phyloP scores from a whole-genome alignment of 2,329 filamentous ascomycete species.

The Raffaelea ambrosiae region DNA sequence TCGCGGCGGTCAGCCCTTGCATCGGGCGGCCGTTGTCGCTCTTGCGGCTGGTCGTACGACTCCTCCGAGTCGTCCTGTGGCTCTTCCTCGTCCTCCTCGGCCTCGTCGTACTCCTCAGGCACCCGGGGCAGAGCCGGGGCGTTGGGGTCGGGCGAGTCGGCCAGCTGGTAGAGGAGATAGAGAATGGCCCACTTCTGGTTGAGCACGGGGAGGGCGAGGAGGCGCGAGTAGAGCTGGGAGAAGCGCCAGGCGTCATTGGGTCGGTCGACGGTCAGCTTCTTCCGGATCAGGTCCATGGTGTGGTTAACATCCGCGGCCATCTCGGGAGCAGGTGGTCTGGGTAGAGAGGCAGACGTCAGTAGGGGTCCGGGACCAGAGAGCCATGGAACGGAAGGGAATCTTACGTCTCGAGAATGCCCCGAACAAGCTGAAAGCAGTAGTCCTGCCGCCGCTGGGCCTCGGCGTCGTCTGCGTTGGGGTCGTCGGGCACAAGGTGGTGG shows the following conservation, averaged over 20 bases:
- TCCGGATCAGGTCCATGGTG: constrained; percentile 85
- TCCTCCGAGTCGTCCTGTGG: constrained; percentile 22
- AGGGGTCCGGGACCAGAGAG: constrained; percentile 4
- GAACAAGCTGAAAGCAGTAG: constrained; percentile 44
- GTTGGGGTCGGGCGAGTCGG: constrained; percentile 54
- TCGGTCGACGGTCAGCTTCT: constrained; percentile 72
- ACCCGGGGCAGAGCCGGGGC: constrained; percentile 35
- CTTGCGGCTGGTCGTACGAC: constrained; percentile 31
- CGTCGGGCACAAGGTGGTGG: constrained; percentile 60
- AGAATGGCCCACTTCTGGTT: constrained; percentile 96
- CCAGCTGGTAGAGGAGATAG: constrained; percentile 78
- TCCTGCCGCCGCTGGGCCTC: constrained; percentile 61
- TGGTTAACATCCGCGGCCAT: constrained; percentile 73
- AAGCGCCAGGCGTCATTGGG: constrained; percentile 74
- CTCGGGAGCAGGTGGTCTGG: constrained; percentile 32
- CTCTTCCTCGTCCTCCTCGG: constrained; percentile 5
- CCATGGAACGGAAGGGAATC: constrained; percentile 11
- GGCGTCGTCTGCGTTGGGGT: constrained; percentile 59
- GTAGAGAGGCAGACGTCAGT: background rate
- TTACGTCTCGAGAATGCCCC: constrained; percentile 44
- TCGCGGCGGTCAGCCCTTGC: constrained; percentile 18
- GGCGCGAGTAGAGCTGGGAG: constrained; percentile 80
- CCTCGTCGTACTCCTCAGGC: constrained; percentile 20
- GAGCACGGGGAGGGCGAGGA: constrained; percentile 84
- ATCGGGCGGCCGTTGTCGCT: constrained; percentile 41